Conservation (phyloP, 164 flowering plant species). For the Euptelea pleiosperma region DNA sequence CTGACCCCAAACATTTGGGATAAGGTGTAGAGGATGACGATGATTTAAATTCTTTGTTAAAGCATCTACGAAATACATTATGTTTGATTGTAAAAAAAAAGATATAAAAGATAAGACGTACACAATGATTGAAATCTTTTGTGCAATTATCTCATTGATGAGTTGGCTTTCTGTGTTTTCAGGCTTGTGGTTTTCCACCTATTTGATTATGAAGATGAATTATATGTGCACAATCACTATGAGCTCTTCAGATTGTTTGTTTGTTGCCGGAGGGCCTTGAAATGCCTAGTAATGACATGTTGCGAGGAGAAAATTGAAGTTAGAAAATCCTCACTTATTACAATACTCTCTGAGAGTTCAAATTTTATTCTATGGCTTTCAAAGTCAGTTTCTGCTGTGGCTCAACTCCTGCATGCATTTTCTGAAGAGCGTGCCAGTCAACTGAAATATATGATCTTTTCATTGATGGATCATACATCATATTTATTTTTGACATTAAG, state of each 20-base stretch:
- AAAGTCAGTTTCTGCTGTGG: constrained; percentile 48
- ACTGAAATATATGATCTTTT: constrained; percentile 34
- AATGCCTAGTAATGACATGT: constrained; percentile 40
- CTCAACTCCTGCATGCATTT: constrained; percentile 28
- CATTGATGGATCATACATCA: constrained; percentile 80
- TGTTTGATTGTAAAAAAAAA: too few relatives aligned
- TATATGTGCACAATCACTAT: constrained; percentile 7
- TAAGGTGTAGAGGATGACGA: too few relatives aligned
- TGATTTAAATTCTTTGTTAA: not conserved
- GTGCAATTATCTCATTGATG: constrained; percentile 1
- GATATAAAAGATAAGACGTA: too few relatives aligned
- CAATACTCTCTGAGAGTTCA: constrained; percentile 31
- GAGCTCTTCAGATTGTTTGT: constrained; percentile 54
- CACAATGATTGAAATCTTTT: not conserved
- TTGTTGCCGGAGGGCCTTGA: constrained; percentile 70
- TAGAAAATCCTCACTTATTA: constrained; percentile 25
- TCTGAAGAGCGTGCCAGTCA: constrained; percentile 29
- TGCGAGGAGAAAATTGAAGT: constrained; percentile 36
- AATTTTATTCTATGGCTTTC: constrained; percentile 56
- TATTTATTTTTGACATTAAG: constrained; percentile 41
- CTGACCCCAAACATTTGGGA: too few relatives aligned
- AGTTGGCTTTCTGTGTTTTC: constrained; percentile 24
- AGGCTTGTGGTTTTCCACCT: constrained; percentile 56
- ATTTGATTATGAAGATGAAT: constrained; percentile 24
- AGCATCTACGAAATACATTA: not conserved